A percentile compares a stretch with the other conserved stretches of the same genome.
Evolutionary conservation across 2,329 filamentous ascomycete genomes (phyloP).

Genomic region (Aureobasidium zeae): DNA sequence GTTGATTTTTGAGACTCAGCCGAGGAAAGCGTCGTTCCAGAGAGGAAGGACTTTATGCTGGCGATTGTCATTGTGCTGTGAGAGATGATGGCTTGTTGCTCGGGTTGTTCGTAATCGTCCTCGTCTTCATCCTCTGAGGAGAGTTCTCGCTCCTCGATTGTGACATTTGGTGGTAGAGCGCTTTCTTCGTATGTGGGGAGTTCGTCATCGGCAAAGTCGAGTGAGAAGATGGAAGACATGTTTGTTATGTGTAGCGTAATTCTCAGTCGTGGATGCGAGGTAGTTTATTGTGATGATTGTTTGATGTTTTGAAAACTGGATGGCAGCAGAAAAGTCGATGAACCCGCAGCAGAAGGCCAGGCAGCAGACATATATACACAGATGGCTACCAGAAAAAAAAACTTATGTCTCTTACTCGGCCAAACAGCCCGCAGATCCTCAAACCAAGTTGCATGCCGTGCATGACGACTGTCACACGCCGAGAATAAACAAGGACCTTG

Average conservation of each 20-base stretch:
- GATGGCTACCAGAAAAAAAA: constrained; percentile 5
- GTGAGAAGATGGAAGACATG: constrained; percentile 9
- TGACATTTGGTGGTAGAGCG: neutral
- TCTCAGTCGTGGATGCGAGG: neutral
- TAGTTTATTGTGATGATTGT: neutral
- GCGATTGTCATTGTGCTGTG: constrained; percentile 5
- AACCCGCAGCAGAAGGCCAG: constrained; percentile 6
- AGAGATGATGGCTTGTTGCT: neutral
- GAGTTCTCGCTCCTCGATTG: constrained; percentile 5
- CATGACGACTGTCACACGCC: constrained; percentile 11
- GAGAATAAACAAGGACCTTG: constrained; percentile 1
- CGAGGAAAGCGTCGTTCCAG: neutral
- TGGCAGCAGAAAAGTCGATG: constrained; percentile 3
- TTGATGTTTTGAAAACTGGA: neutral
- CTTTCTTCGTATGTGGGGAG: constrained; percentile 11
- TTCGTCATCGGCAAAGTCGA: neutral
- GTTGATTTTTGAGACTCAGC: constrained; percentile 3
- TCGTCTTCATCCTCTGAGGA: constrained; percentile 5
- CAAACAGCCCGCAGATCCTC: constrained; percentile 10
- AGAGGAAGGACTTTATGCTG: constrained; percentile 13
- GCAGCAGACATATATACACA: constrained; percentile 12
- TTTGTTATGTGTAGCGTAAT: neutral
- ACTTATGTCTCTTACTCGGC: constrained; percentile 11
- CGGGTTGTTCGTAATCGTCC: neutral
- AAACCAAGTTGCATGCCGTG: neutral